Percentiles rank a stretch among this genome's conserved stretches.
These are phyloP conservation scores for Melaleuca quinquenervia DNA, from an alignment of 345 rosid species.

Conservation along the genomic window DNA sequence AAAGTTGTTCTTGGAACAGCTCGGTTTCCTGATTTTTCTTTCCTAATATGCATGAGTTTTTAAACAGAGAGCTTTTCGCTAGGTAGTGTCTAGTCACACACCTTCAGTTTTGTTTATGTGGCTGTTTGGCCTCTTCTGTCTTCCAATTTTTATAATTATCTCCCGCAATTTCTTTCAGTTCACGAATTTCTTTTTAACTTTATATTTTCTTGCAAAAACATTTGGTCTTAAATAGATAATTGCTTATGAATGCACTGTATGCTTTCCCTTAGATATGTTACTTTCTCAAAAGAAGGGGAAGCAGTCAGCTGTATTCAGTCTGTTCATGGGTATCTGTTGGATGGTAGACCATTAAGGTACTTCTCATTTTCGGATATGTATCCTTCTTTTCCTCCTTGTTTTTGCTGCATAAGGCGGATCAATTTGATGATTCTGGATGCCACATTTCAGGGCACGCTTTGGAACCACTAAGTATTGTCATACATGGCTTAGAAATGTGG, in stretches of 20 bases:
- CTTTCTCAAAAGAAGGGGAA: conserved; percentile 77
- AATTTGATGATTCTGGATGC: neutral
- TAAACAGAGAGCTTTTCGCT: neutral
- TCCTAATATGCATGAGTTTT: neutral
- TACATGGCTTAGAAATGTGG: conserved; percentile 95
- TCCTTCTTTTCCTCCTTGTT: neutral
- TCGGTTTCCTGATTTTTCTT: neutral
- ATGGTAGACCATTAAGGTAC: conserved; percentile 52
- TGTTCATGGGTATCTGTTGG: conserved; percentile 87
- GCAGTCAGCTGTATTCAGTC: conserved; percentile 85
- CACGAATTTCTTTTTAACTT: neutral
- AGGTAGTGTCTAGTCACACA: neutral
- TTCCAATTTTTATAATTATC: neutral
- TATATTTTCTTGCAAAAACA: neutral
- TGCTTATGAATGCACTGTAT: neutral
- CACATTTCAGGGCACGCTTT: conserved; percentile 67
- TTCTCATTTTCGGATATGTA: neutral
- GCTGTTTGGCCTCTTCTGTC: neutral
- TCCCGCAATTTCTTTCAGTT: neutral
- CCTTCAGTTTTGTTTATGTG: neutral
- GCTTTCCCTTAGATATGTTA: conserved; percentile 50
- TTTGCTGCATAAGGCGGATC: neutral
- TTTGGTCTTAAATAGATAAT: neutral
- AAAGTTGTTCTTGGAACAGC: neutral
- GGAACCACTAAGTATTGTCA: conserved; percentile 97